phyloP scores from a whole-genome alignment of 495 filamentous ascomycete species.

The Penicillium desertorum region DNA sequence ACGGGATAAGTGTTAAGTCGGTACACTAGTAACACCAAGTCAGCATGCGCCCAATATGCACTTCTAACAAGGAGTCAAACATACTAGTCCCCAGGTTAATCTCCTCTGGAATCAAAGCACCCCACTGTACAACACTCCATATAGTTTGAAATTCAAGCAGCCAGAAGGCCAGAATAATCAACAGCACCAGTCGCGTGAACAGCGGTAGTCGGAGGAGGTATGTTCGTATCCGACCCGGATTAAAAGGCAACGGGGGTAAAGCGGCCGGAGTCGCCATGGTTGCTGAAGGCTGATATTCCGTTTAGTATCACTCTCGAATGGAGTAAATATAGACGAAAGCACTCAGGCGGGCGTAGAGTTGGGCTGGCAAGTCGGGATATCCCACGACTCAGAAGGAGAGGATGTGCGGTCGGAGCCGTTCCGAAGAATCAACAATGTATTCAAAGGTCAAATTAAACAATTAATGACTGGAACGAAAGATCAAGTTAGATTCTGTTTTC shows the following conservation, averaged over 20 bases:
- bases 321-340: not conserved
- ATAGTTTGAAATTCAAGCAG: constrained; percentile 61
- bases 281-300: not conserved
- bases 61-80: constrained; percentile 31
- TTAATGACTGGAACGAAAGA: constrained; percentile 5
- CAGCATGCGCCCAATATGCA: constrained; percentile 6
- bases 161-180: constrained; percentile 68
- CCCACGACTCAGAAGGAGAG: not conserved
- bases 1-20: constrained; percentile 90
- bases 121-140: constrained; percentile 71
- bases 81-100: constrained; percentile 71
- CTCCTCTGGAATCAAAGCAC: constrained; percentile 73
- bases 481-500: constrained; percentile 8
- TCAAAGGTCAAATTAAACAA: not conserved
- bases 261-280: constrained; percentile 44
- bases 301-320: not conserved
- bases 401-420: not conserved
- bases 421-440: not conserved
- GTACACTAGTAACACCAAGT: constrained; percentile 66
- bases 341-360: not conserved
- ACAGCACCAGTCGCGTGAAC: constrained; percentile 72
- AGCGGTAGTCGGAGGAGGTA: constrained; percentile 86
- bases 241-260: constrained; percentile 48
- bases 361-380: not conserved
- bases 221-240: constrained; percentile 53